Evolutionary conservation across 2,329 filamentous ascomycete genomes (phyloP), one percentile per base, ranked within the genome.

Genomic region (Verticillium dahliae): DNA sequence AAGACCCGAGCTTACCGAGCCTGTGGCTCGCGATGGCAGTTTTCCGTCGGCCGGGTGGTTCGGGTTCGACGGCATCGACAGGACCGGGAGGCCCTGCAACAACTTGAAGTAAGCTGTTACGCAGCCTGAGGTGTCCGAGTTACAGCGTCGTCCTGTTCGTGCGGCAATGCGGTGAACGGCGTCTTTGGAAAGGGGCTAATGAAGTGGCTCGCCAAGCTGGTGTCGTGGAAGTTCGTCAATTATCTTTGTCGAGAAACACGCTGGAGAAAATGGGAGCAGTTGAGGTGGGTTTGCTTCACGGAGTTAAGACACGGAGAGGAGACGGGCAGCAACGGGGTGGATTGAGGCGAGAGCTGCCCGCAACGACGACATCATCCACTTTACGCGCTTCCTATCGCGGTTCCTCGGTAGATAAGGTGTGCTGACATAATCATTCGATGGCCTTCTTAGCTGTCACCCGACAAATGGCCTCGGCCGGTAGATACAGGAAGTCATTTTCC

Each of bases 91-190:
- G 45, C 18, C 45, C 45, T 65, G 63, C 63, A 64, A 65, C 62
- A 65, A 65, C 63, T 65, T 65, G n/a, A 35, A 60, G 50, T 39
- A 65, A 65, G 63, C 60, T 65, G 63, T 60, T 62, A 57, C 62
- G 62, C 55, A 38, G 27, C 15, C 55, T 22, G 4, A 7, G 18
- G 10, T 18, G 45, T 27, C 11, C n/a, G n/a, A 18, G 18, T 11
- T 52, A n/a, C 22, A 6, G 45, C 27, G 45, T 41, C 7, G 45
- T 18, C 22, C 45, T 10, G 45, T 22, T n/a, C 18, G 18, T n/a
- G 10, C 45, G 18, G 45, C 18, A 18, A 27, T 11, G 45, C 10
- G 45, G 13, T 7, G 45, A 52, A 31, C 3, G 5, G 5, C 5
- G 27, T 5, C 27, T 31, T 31, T 31, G 5, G 5, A 31, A 31